Base-by-base conservation (phyloP, 2,329 filamentous ascomycete species). In the Pseudogymnoascus sp. region DNA sequence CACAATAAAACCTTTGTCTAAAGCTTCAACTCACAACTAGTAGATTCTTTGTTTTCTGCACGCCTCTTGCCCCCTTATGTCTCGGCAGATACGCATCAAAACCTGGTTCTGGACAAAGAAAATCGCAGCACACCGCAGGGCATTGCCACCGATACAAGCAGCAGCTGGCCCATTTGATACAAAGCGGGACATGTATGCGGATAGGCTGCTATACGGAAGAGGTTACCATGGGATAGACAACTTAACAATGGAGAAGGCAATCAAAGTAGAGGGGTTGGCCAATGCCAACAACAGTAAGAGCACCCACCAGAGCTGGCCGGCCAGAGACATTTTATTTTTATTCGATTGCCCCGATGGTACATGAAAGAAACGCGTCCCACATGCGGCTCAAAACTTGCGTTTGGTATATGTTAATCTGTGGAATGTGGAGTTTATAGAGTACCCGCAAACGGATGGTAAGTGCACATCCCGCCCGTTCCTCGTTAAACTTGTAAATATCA, bases 81-180 rank as follows among this genome's bases (percentile, higher is more conserved):
- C 50, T 56, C 50, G 28, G 50, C n/a, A 21, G 10, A 56, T 14
- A 33, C 14, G n/a, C 50, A 21, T 14, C 28, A 56, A 56, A 56
- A 56, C 50, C 28, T 56, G 50, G 50, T 21, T 56, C 28, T 56
- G 28, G 50, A 56, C 50, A 56, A 56, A 56, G 50, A 56, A 53
- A 56, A 33, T 14, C 50, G 16, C 12, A 56, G 47, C 4, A 35
- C 11, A 56, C 28, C 16, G 28, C 28, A 33, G 28, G 3, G 28
- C 50, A 33, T n/a, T 33, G 16, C 10, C 50, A 2, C 28, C 5
- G 25, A 21, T 33, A 56, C 50, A 56, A 56, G 50, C 28, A 18
- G n/a, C 50, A 21, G 12, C 28, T 33, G 50, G 28, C 7, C 28
- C 10, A 56, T 56, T 35, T 56, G 10, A 33, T 56, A 56, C 28